Percentiles rank a stretch among this genome's conserved stretches.
phyloP scores from a whole-genome alignment of 2,329 filamentous ascomycete species.

The Sclerotinia nivalis region DNA sequence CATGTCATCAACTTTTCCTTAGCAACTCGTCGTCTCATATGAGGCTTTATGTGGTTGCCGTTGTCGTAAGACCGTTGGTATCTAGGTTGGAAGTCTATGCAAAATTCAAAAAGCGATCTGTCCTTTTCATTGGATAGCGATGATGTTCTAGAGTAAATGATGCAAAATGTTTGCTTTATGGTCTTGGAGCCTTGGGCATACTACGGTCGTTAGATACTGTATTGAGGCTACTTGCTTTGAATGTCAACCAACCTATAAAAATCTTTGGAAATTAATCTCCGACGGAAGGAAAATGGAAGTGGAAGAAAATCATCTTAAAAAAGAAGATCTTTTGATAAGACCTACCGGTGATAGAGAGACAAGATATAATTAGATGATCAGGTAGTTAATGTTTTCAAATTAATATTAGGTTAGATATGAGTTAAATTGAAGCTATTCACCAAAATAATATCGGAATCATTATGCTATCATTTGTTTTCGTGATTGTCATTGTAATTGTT shows the following conservation, averaged over 20 bases:
- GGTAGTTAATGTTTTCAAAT: too few relatives aligned
- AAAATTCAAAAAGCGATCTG: background rate
- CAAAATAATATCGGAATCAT: background rate
- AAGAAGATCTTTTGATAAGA: background rate
- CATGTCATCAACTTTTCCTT: background rate
- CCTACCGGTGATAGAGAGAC: background rate
- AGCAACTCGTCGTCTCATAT: background rate
- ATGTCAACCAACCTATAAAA: background rate
- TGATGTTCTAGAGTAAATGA: background rate
- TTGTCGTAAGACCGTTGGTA: background rate
- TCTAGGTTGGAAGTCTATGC: background rate
- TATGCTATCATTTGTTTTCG: background rate
- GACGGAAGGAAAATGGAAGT: constrained; percentile 9
- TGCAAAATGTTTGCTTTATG: constrained; percentile 2
- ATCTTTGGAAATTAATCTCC: constrained; percentile 1
- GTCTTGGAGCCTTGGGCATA: background rate
- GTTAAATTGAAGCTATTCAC: background rate
- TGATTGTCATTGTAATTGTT: background rate
- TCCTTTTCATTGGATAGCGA: background rate
- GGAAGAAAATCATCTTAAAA: background rate
- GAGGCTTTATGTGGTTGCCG: background rate
- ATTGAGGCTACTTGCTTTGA: background rate
- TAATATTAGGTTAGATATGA: too few relatives aligned
- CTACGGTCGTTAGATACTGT: background rate
- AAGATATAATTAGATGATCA: too few relatives aligned